phyloP scores from a whole-genome alignment of 441 rosid genomes.

The Pelargonium cotyledonis region DNA sequence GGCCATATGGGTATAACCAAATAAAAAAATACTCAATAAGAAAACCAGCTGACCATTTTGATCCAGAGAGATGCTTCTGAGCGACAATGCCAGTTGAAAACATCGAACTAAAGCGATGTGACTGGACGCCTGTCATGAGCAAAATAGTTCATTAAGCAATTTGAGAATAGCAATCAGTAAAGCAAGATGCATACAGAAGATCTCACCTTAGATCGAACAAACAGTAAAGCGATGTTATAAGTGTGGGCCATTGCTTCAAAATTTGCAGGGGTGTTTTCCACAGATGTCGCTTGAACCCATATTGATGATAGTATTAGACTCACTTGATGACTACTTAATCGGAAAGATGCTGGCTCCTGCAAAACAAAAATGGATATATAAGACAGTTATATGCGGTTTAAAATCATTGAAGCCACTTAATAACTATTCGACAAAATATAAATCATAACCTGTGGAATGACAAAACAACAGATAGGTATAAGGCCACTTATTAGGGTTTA shows the following conservation, averaged over 20 bases:
- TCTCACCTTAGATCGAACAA: constrained; percentile 71
- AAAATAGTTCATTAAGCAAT: not conserved
- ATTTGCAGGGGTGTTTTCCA: constrained; percentile 74
- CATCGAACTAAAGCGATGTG: constrained; percentile 69
- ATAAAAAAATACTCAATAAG: constrained; percentile 7
- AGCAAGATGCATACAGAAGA: constrained; percentile 12
- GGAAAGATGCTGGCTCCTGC: constrained; percentile 51
- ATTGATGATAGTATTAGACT: constrained; percentile 86
- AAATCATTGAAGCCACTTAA: not conserved
- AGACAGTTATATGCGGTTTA: not conserved
- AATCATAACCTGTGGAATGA: not conserved
- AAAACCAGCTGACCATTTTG: constrained; percentile 49
- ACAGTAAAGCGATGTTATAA: constrained; percentile 55
- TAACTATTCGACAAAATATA: too few species aligned
- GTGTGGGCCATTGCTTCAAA: constrained; percentile 87
- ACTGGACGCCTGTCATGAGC: constrained; percentile 59
- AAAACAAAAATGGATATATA: constrained; percentile 9
- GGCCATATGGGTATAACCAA: not conserved
- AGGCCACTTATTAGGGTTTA: constrained; percentile 13
- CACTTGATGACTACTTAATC: constrained; percentile 89
- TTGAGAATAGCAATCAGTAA: not conserved
- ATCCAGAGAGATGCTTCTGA: constrained; percentile 64
- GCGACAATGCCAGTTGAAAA: constrained; percentile 85
- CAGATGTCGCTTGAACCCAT: constrained; percentile 78
- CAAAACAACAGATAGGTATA: not conserved